These are phyloP conservation scores for Cordyceps cicadae DNA, from an alignment of 2,329 filamentous ascomycete species.

Conservation along the genomic window DNA sequence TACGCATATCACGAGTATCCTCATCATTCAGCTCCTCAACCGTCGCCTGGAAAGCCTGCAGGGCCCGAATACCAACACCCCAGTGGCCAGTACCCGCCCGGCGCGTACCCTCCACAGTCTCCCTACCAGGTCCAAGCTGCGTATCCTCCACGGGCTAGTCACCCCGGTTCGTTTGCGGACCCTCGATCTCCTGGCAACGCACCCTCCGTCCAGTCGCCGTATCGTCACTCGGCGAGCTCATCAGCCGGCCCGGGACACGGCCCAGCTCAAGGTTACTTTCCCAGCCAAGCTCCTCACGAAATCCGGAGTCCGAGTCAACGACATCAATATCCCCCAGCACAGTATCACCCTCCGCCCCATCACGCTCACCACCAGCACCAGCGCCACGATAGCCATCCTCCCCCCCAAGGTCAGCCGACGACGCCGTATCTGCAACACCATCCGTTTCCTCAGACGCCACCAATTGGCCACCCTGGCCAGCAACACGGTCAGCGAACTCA, in stretches of 20 bases:
- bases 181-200: conserved; percentile 42
- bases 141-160: conserved; percentile 36
- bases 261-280: conserved; percentile 36
- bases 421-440: conserved; percentile 34
- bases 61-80: conserved; percentile 36
- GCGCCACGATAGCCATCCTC: conserved; percentile 39
- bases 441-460: conserved; percentile 40
- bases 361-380: conserved; percentile 24
- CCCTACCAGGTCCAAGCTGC: conserved; percentile 32
- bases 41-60: conserved; percentile 39
- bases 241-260: conserved; percentile 29
- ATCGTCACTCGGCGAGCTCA: conserved; percentile 41
- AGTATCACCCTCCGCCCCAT: conserved; percentile 20
- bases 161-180: conserved; percentile 37
- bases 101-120: conserved; percentile 29
- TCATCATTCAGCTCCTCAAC: conserved; percentile 37
- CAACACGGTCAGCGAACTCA: conserved; percentile 40
- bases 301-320: conserved; percentile 43
- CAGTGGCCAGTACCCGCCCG: conserved; percentile 20
- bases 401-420: conserved; percentile 25
- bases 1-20: conserved; percentile 45
- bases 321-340: conserved; percentile 41
- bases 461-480: conserved; percentile 35
- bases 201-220: conserved; percentile 37
- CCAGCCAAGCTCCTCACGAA: conserved; percentile 32